phyloP scores from a whole-genome alignment of 768 basidiomycete species.

The Tephrocybe sp. region DNA sequence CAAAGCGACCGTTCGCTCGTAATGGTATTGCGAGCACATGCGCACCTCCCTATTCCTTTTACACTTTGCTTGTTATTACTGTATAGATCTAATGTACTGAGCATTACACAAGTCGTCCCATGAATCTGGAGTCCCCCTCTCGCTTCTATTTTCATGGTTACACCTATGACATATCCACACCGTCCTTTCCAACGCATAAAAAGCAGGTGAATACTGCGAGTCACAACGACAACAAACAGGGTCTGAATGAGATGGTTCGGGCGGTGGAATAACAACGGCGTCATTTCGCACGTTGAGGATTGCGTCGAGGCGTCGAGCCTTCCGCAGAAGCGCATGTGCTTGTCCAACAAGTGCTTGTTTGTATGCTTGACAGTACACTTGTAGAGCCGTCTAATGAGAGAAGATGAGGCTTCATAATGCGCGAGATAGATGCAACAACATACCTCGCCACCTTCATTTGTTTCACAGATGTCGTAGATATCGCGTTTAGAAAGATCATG shows the following conservation, averaged over 20 bases:
- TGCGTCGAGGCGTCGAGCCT: conserved; percentile 80
- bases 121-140: too few species aligned
- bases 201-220: conserved; percentile 73
- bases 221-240: conserved; percentile 59
- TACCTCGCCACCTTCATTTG: conserved; percentile 80
- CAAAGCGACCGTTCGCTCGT: too few species aligned
- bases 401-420: neutral
- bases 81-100: too few species aligned
- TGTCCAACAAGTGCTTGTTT: conserved; percentile 73
- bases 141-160: conserved; percentile 37
- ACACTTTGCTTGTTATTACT: too few species aligned
- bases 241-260: conserved; percentile 24
- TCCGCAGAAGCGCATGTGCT: conserved; percentile 84
- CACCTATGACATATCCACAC: conserved; percentile 46
- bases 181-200: too few species aligned
- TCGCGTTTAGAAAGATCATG: conserved; percentile 64
- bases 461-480: conserved; percentile 83
- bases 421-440: conserved; percentile 19
- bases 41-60: too few species aligned
- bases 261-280: conserved; percentile 19
- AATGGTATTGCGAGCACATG: too few species aligned
- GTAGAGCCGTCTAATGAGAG: conserved; percentile 71
- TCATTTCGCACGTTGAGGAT: conserved; percentile 55
- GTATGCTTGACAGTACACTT: conserved; percentile 82
- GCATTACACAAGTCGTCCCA: conserved; percentile 14